phyloP scores from a whole-genome alignment of 176 grass and related monocot genomes.

The Triticum turgidum region DNA sequence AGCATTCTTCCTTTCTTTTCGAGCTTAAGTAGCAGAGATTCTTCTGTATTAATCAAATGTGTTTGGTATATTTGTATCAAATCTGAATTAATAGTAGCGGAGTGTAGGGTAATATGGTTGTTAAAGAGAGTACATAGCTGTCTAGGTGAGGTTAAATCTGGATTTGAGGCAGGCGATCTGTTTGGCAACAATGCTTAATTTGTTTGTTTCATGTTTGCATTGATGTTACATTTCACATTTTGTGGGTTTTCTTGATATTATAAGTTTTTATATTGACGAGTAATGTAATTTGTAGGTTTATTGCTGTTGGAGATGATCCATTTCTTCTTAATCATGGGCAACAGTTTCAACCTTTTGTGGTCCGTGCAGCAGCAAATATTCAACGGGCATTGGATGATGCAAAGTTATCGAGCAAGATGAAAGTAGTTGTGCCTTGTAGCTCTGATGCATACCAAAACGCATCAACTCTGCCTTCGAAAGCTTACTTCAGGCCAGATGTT shows the following conservation, averaged over 20 bases:
- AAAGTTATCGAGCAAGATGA: slow-evolving; percentile 73
- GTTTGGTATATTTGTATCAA: neutral
- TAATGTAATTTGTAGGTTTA: slow-evolving; percentile 55
- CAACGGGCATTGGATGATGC: slow-evolving; percentile 59
- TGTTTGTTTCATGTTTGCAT: neutral
- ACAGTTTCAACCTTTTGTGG: slow-evolving; percentile 60
- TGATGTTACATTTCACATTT: neutral
- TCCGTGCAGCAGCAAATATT: slow-evolving; percentile 75
- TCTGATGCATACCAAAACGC: slow-evolving; percentile 66
- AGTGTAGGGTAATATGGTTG: neutral
- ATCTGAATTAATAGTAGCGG: neutral
- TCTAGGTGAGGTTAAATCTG: neutral
- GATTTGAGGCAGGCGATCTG: neutral
- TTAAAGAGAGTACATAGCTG: neutral
- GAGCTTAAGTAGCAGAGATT: neutral
- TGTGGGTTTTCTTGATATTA: neutral
- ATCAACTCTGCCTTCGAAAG: slow-evolving; percentile 64
- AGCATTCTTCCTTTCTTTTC: neutral
- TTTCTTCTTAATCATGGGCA: slow-evolving; percentile 70
- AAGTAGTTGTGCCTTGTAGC: slow-evolving; percentile 76
- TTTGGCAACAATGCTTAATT: neutral
- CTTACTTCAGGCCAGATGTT: slow-evolving; percentile 77
- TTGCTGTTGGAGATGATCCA: slow-evolving; percentile 84
- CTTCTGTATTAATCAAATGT: neutral
- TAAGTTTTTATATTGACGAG: slow-evolving; percentile 8